Evolutionary conservation across 345 rosid genomes (phyloP).

Genomic region (Euphorbia tirucalli): DNA sequence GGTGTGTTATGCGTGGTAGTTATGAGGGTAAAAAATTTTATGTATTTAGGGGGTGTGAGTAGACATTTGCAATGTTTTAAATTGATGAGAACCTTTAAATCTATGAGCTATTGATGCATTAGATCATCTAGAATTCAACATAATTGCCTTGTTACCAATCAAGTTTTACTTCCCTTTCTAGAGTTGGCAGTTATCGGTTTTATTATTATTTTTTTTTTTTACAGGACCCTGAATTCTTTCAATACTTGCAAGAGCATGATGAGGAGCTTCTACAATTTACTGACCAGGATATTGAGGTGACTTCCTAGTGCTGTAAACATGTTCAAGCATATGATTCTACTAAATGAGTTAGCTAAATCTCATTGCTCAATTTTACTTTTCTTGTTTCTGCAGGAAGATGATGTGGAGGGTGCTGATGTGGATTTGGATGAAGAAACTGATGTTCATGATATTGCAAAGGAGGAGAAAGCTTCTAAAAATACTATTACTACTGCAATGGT

Average conservation of each 20-base stretch:
- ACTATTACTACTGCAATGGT: constrained; percentile 69
- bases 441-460: constrained; percentile 27
- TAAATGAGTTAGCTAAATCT: not conserved
- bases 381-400: constrained; percentile 49
- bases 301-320: not conserved
- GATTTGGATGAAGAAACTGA: constrained; percentile 34
- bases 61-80: not conserved
- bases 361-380: not conserved
- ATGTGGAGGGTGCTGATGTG: constrained; percentile 42
- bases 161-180: not conserved
- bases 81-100: not conserved
- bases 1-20: not conserved
- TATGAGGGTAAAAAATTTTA: not conserved
- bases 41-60: not conserved
- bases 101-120: not conserved
- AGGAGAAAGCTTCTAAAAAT: constrained; percentile 45
- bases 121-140: not conserved
- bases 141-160: not conserved
- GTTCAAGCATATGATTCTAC: constrained; percentile 5
- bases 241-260: constrained; percentile 75
- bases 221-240: constrained; percentile 85
- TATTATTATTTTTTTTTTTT: constrained; percentile 11
- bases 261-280: constrained; percentile 71
- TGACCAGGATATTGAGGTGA: constrained; percentile 72
- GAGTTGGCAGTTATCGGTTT: not conserved